These are phyloP conservation scores for Agarophyton chilense DNA, from an alignment of 23 red algal genomes.

Conservation along the genomic window DNA sequence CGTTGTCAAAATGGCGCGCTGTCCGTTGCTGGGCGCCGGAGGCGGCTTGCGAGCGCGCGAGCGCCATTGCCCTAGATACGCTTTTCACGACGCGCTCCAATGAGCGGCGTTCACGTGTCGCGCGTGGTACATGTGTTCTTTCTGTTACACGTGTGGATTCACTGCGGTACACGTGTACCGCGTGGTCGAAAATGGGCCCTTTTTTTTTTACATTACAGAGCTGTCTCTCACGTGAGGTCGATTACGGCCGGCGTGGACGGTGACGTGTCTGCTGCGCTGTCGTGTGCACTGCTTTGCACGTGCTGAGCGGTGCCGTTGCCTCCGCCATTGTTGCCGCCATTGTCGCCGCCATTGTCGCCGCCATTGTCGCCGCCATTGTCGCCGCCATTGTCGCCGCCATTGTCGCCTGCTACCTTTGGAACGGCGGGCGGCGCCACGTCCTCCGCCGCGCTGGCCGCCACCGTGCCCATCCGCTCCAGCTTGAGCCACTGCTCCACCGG, in stretches of 20 bases:
- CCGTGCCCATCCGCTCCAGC: not conserved
- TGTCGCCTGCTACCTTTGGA: not conserved
- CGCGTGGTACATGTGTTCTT: too few species aligned
- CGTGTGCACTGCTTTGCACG: too few species aligned
- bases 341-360: too few species aligned
- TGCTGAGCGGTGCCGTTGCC: too few species aligned
- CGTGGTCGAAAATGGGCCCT: too few species aligned
- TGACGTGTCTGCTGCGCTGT: not conserved
- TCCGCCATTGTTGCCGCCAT: too few species aligned
- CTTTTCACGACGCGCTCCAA: too few species aligned
- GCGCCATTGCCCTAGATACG: not conserved
- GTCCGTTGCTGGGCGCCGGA: not conserved
- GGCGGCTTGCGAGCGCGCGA: not conserved
- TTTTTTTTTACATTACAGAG: too few species aligned
- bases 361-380: not conserved
- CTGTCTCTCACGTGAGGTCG: constrained; percentile 10
- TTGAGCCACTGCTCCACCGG: constrained; percentile 52
- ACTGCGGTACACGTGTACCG: too few species aligned
- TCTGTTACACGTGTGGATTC: too few species aligned
- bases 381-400: not conserved
- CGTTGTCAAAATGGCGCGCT: not conserved
- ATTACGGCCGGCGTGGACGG: not conserved
- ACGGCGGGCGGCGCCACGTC: not conserved
- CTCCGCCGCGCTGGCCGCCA: not conserved
- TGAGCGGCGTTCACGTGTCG: too few species aligned